Evolutionary conservation across 1,284 basidiomycete species (phyloP), one percentile per base, ranked within the genome.

Genomic region (Ceraceosorus guamensis): DNA sequence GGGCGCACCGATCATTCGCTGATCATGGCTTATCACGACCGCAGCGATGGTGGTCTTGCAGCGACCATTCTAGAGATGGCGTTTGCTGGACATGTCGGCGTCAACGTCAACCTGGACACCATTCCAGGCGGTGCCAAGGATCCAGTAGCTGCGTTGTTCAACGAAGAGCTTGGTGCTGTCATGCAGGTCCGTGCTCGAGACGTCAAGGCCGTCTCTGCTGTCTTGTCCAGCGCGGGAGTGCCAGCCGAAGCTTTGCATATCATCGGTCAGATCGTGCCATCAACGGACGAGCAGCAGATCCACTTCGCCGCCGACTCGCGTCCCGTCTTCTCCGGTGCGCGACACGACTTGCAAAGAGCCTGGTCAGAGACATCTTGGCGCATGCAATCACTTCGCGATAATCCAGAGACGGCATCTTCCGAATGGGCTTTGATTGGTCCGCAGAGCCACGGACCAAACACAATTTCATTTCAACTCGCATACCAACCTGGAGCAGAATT

Each of bases 291-390:
- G 61, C 83, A 91, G 72, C 74, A 78, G 79, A 83, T 55, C 79
- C 83, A 59, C 75, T 78, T 71, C 78, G 80, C 32, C 11, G 55
- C 64, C 1, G 56, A 61, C 8, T 63, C 59, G 48, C 48, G 65
- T 39, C 37, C 57, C 0, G 16, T 71, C 34, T 61, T 62, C 50
- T 31, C 55, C 31, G 52, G 57, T 45, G 73, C 80, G 14, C 84
- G 91, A 46, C 81, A 81, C 0, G 80, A 83, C 14, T 80, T 98
- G 48, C 93, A 99, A 73, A 80, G 83, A 68, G 81, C 83, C 8
- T 99, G 93, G 93, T 84, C 91, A 6, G 91, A 95, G 78, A 97
- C 92, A 0, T 95, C 91, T 4, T 93, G 85, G 79, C 82, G 81
- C 66, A 91, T 99, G 86, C 93, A 98, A 77, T 78, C 81, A 2